Base-by-base conservation (phyloP, 352 stramenopile genomes). In the Globisporangium paroecandrum region DNA sequence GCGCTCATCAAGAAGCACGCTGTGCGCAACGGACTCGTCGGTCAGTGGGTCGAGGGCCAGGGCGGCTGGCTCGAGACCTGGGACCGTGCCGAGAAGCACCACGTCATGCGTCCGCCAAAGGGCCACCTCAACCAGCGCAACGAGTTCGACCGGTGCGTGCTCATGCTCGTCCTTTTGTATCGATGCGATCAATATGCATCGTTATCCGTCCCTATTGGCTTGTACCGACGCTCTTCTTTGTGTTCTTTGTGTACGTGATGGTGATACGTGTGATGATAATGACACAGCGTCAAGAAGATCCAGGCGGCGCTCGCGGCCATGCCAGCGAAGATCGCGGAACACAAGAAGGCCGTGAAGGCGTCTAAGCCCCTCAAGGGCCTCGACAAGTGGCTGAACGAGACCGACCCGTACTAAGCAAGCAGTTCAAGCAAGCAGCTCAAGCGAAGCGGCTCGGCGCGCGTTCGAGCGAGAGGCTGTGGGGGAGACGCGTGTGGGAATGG, bases 351-450 rank as follows among this genome's bases (percentile, higher is more conserved):
- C 2, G 59, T 94, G 51, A 89, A 93, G 75, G 75, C 82, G 62
- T 66, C 86, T 61, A 96, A 96, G 75, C 88, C 88, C 18, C 78
- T 96, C 69, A 91, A 91, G 76, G 88, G 88, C 34, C 78, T 96
- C 27, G 86, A 96, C 69, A 94, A 94, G 76, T 96, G 88, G 88
- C 81, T 96, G 49, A 94, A 89, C 71, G 88, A 96, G 73, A 82
- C 58, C 68, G 81, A 93, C 66, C 78, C 80, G 60, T 95, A 94
- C 77, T 94, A 90, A 61, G 27, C 13, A 43, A 32, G 3, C 20
- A 20, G 25, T 36, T 18, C n/a, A 58, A 58, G 24, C 36, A 13
- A 58, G n/a, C 32, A 49, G 15, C n/a, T 49, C 41, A n/a, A 49
- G 15, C 41, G 15, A 49, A 20, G 41, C 41, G 41, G 41, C 15